phyloP scores from a whole-genome alignment of 2,329 filamentous ascomycete genomes.

The Monilinia fructigena region DNA sequence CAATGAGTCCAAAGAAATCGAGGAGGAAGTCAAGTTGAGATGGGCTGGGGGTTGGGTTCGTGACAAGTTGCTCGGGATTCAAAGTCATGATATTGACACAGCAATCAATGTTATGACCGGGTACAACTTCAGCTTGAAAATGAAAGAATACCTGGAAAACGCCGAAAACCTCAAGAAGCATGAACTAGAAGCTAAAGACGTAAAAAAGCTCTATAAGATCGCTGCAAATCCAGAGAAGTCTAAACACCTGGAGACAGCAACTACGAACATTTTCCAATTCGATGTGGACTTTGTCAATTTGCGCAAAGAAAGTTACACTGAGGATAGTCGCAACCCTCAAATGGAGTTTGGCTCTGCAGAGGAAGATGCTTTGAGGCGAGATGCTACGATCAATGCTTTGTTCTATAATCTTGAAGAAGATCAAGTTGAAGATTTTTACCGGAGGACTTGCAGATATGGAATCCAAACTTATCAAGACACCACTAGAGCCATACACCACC shows the following conservation, averaged over 20 bases:
- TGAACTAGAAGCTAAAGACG: conserved; percentile 53
- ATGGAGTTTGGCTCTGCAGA: conserved; percentile 92
- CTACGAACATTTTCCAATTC: conserved; percentile 77
- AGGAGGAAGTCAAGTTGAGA: conserved; percentile 62
- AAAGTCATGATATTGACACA: conserved; percentile 79
- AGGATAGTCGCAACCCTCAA: conserved; percentile 84
- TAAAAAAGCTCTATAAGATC: conserved; percentile 82
- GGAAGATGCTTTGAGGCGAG: conserved; percentile 84
- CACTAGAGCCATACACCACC: conserved; percentile 82
- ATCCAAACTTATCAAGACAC: conserved; percentile 73
- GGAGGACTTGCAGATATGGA: conserved; percentile 74
- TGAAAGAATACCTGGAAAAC: conserved; percentile 66
- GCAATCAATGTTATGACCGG: conserved; percentile 86
- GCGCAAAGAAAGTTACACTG: conserved; percentile 83
- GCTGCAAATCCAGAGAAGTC: conserved; percentile 92
- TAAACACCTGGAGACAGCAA: conserved; percentile 91
- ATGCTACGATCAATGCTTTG: conserved; percentile 92
- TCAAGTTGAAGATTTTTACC: conserved; percentile 81
- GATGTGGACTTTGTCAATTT: conserved; percentile 95
- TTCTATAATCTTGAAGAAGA: conserved; percentile 90
- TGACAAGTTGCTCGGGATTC: conserved; percentile 72
- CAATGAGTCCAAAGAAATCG: conserved; percentile 49
- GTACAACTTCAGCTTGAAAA: conserved; percentile 66
- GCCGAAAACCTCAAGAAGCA: conserved; percentile 62
- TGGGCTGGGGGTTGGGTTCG: conserved; percentile 88